phyloP scores from a whole-genome alignment of 2,329 filamentous ascomycete genomes.

The Sporothrix curviconia region DNA sequence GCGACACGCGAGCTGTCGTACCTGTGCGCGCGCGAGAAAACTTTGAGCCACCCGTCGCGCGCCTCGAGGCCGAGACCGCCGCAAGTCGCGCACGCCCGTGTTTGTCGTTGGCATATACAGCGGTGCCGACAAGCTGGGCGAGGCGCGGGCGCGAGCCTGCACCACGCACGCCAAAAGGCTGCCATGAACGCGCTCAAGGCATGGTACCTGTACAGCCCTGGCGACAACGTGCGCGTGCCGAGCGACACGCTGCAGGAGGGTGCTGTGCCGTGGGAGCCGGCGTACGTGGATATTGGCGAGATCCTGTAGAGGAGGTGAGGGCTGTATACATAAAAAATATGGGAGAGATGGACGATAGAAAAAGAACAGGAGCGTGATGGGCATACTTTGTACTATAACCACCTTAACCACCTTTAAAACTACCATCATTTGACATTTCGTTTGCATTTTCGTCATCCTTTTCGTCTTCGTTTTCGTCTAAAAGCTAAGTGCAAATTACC shows the following conservation, averaged over 20 bases:
- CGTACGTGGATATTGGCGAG: constrained; percentile 65
- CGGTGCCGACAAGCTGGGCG: constrained; percentile 82
- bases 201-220: constrained; percentile 94
- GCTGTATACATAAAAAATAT: constrained; percentile 7
- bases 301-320: constrained; percentile 41
- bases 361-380: constrained; percentile 1
- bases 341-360: too few relatives aligned
- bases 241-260: constrained; percentile 61
- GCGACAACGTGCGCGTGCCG: constrained; percentile 55
- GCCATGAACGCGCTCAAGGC: constrained; percentile 80
- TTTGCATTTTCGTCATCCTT: not conserved
- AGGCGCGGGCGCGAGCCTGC: constrained; percentile 71
- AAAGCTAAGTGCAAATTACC: too few relatives aligned
- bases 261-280: constrained; percentile 58
- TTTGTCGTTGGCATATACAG: constrained; percentile 93
- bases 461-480: too few relatives aligned
- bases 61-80: constrained; percentile 84
- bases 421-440: not conserved
- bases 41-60: constrained; percentile 80
- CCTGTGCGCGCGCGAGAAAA: constrained; percentile 81
- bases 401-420: constrained; percentile 8
- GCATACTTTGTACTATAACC: constrained; percentile 7
- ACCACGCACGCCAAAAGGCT: constrained; percentile 71
- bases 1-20: constrained; percentile 77
- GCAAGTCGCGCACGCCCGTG: constrained; percentile 76